These are phyloP conservation scores for Aphanomyces cochlioides DNA, from an alignment of 352 stramenopile species.

Conservation along the genomic window DNA sequence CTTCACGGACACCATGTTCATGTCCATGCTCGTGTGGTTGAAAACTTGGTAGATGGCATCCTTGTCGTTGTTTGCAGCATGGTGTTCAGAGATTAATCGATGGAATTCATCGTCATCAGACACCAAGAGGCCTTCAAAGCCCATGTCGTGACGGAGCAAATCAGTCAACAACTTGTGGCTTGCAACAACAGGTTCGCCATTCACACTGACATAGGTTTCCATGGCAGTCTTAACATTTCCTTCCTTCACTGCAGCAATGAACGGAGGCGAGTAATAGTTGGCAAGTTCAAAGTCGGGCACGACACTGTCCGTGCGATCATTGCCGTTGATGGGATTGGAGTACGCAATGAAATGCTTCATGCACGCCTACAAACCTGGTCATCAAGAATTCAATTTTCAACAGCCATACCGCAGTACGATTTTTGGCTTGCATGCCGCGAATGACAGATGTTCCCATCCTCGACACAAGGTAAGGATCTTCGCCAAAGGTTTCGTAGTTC, in stretches of 20 bases:
- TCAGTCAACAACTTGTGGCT: conserved; percentile 56
- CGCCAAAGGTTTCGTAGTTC: conserved; percentile 92
- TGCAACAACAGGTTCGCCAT: conserved; percentile 84
- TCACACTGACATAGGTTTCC: conserved; percentile 92
- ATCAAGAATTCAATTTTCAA: neutral
- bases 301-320: conserved; percentile 75
- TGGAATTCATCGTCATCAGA: conserved; percentile 91
- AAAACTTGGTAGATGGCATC: conserved; percentile 69
- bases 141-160: conserved; percentile 74
- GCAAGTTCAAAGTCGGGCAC: conserved; percentile 73
- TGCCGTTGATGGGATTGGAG: conserved; percentile 69
- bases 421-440: conserved; percentile 72
- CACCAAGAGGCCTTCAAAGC: conserved; percentile 85
- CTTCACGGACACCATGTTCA: conserved; percentile 77
- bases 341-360: conserved; percentile 92
- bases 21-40: conserved; percentile 77
- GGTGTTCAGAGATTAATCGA: conserved; percentile 70
- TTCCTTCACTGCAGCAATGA: conserved; percentile 72
- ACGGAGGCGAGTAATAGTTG: conserved; percentile 82
- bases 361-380: conserved; percentile 44
- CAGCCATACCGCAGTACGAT: conserved; percentile 38
- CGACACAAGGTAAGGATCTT: conserved; percentile 83
- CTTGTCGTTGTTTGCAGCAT: conserved; percentile 41
- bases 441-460: conserved; percentile 77
- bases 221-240: conserved; percentile 81